Evolutionary conservation across 83 land plant genomes (phyloP), one percentile per base, ranked within the genome.

Genomic region (Picea abies): DNA sequence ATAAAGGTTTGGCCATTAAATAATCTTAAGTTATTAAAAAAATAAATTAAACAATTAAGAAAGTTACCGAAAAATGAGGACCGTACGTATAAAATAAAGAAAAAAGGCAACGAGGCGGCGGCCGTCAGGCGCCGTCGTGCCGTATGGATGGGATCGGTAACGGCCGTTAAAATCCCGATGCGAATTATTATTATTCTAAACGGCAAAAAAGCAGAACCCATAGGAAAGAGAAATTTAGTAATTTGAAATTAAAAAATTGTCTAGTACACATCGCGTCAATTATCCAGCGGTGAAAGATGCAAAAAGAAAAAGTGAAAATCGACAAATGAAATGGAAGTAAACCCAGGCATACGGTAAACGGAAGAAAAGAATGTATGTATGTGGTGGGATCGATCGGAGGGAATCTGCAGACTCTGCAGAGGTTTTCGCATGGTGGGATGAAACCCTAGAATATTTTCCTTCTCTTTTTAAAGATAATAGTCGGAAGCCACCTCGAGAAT

Each of bases 261-360:
- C 60, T 14, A 56, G 60, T 56, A 56, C 69, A 9, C 69, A 11
- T 66, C 29, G 26, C 26, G 26, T 26, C 29, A 66, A 66, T 22
- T 66, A 66, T 66, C 69, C 69, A 26, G 69, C 69, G 69, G 69
- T 66, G 69, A 66, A 66, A 66, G 69, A 56, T 56, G 60, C 60
- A 14, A 56, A 56, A 56, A 14, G 69, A 22, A 66, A 66, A 66
- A 26, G 69, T 66, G 69, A 66, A 25, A n/a, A 66, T 66, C 29
- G 69, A 66, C 69, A 22, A 66, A 66, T 22, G 26, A 66, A 26
- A 66, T 66, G 12, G 29, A 66, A 22, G 69, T 66, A 26, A 66
- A 66, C 23, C 23, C 69, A 66, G 69, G 69, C 69, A 66, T 66
- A 66, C 69, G 69, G 29, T 66, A 66, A 66, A 66, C 23, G 14